phyloP scores from a whole-genome alignment of 345 rosid genomes.

The Eucalyptus victrix region DNA sequence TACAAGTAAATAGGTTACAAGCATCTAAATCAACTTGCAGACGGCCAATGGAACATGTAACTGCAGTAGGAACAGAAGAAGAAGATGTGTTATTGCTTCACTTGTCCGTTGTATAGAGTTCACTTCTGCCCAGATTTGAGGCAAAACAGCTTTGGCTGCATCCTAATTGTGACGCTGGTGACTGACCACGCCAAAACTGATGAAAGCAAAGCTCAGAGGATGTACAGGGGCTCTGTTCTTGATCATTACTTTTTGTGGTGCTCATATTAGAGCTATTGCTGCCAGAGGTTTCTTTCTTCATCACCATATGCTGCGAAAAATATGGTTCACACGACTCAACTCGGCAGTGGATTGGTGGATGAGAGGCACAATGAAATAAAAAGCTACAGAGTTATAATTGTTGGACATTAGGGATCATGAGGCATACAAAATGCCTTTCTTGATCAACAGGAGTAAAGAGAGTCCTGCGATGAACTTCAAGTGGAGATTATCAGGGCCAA shows the following conservation, averaged over 20 bases:
- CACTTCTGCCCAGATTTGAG: neutral
- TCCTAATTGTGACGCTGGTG: neutral
- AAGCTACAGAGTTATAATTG: neutral
- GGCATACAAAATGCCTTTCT: neutral
- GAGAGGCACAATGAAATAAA: neutral
- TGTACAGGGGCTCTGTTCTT: neutral
- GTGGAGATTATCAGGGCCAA: neutral
- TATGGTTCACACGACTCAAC: neutral
- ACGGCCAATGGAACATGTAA: neutral
- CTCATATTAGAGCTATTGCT: neutral
- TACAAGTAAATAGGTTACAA: neutral
- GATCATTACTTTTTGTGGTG: neutral
- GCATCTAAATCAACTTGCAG: neutral
- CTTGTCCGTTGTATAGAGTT: neutral
- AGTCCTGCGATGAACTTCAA: neutral
- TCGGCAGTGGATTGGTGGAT: neutral
- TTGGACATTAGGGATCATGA: neutral
- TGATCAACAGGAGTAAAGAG: neutral
- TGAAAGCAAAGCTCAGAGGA: neutral
- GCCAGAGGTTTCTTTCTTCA: neutral
- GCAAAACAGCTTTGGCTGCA: neutral
- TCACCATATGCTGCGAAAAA: neutral
- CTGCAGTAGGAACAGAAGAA: neutral
- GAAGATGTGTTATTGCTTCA: neutral
- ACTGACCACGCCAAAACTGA: neutral